phyloP scores from a whole-genome alignment of 495 filamentous ascomycete genomes.

The Penicillium roqueforti region DNA sequence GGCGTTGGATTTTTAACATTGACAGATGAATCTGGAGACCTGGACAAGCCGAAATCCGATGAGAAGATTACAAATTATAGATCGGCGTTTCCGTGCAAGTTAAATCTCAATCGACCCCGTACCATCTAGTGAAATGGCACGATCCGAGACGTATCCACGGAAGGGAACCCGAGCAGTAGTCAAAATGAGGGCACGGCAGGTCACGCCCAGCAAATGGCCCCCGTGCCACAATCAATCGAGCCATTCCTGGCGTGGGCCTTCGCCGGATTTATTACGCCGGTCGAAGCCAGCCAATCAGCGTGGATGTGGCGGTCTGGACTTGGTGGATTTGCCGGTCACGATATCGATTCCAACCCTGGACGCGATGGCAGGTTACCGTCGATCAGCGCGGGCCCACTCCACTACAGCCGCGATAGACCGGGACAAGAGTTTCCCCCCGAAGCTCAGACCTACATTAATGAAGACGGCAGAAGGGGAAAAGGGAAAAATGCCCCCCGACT shows the following conservation, averaged over 20 bases:
- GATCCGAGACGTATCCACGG: neutral
- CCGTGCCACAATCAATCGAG: neutral
- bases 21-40: neutral
- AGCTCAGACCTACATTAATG: neutral
- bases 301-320: neutral
- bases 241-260: neutral
- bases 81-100: neutral
- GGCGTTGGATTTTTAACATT: neutral
- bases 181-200: neutral
- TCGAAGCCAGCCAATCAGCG: neutral
- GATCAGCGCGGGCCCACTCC: slow-evolving; percentile 13
- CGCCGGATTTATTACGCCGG: slow-evolving; percentile 18
- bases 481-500: neutral
- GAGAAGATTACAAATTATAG: neutral
- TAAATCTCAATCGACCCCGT: neutral
- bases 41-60: neutral
- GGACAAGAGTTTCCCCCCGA: neutral
- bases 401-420: slow-evolving; percentile 1
- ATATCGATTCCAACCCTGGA: neutral
- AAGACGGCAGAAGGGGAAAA: neutral
- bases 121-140: neutral
- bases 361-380: slow-evolving; percentile 7
- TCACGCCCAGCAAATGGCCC: neutral
- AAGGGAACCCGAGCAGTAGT: neutral
- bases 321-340: neutral